Evolutionary conservation across 2,329 filamentous ascomycete genomes (phyloP), one percentile per base, ranked within the genome.

Genomic region (Fusarium verticillioides): DNA sequence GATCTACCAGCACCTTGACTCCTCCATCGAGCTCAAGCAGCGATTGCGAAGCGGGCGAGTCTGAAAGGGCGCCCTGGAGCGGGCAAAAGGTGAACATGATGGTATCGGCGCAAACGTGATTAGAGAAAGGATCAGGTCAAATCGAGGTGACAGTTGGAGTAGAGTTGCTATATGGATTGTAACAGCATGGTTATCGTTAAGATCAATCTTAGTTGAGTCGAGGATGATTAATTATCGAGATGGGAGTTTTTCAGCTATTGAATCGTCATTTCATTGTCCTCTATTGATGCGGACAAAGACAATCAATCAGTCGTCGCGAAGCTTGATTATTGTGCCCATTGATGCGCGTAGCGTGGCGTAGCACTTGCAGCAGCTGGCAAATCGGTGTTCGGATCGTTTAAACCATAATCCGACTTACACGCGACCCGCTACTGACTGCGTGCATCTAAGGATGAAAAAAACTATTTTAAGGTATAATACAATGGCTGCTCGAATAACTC

Each of bases 71-170:
- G 81, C 96, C 96, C 77, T 97, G 92, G 65, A 99, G 87, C 52
- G 96, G 92, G 79, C 93, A 97, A 84, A 98, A 98, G 75, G 93
- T 97, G 87, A 99, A 98, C 96, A 99, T 99, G 78, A 74, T 84
- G 80, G 77, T 65, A 61, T 59, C n/a, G 61, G 56, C 63, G 63
- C 62, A 65, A 67, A 44, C 57, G 57, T 59, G 54, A 69, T 72
- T 37, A 65, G 72, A 60, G 42, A 57, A 69, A 47, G 54, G 61
- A 53, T 70, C 53, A 58, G 42, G 49, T 37, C 52, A 39, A 59
- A 34, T 70, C 56, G 66, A 56, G 32, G 46, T 66, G 19, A 28
- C 23, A 53, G 63, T 40, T 28, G 50, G 47, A 32, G 44, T 44
- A 53, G 49, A 34, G 37, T 67, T 59, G 44, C 63, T 69, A 76